Base-by-base conservation (phyloP, 805 yeast species). In the Jamesozyma piceae region DNA sequence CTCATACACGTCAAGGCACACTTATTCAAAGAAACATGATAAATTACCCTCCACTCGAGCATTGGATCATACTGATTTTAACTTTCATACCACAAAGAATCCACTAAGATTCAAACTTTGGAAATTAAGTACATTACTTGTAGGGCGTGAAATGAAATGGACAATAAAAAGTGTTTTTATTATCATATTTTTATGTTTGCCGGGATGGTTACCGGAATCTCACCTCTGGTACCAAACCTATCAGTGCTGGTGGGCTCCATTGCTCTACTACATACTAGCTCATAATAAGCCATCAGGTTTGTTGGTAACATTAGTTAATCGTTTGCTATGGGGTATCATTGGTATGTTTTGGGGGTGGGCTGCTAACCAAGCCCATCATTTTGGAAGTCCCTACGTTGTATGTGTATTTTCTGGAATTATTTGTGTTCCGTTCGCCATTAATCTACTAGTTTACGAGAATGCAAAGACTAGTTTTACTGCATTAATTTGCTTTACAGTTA, bases 291-390 rank as follows among this genome's bases (percentile, higher is more conserved):
- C 63, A 33, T 55, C 67, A 8, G 66, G 67, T 14, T 63, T 55
- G 6, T 58, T 78, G 63, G 44, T 42, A 14, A 55, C 59, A 21
- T 29, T 67, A 2, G 21, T 50, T 2, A 57, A 61, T n/a, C 56
- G 75, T 47, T 18, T 64, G 0, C 13, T 53, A 0, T 63, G 63
- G 32, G 65, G 69, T 44, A 38, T 71, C 8, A 22, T 62, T n/a
- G 74, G 74, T 2, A 59, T 66, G 10, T 65, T 72, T 44, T 69
- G 73, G 69, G 77, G 72, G 0, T 73, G 75, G 64, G 66, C 72
- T 13, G 68, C 72, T 0, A 59, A 57, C 43, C 64, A 67, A 24
- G 57, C 75, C 1, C 49, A 59, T 18, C 64, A 64, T 40, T 67
- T 62, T 39, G 55, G 66, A 22, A 57, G 55, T 39, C 64, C 67